Evolutionary conservation across 306 rosid genomes (phyloP).

Genomic region (Pyrus betulifolia): DNA sequence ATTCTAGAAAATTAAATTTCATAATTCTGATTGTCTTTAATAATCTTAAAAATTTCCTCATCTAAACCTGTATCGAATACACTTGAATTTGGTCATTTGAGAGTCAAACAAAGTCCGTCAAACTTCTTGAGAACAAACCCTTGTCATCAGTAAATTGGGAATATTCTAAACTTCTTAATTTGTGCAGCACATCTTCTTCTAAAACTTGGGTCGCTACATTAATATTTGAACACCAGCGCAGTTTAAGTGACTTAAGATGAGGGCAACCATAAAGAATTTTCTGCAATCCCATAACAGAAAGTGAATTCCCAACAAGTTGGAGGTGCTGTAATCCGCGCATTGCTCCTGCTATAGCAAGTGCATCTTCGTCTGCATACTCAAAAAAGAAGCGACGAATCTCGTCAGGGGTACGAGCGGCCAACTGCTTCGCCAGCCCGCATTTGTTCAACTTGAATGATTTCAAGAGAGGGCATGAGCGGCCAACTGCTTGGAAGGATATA

Average conservation of each 20-base stretch:
- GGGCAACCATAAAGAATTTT: slow-evolving; percentile 62
- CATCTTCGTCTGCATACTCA: slow-evolving; percentile 23
- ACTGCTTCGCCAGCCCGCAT: too few relatives aligned
- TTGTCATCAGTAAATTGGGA: too few relatives aligned
- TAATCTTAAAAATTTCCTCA: too few relatives aligned
- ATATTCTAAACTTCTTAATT: slow-evolving; percentile 25
- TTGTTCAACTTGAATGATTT: slow-evolving; percentile 37
- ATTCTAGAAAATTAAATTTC: too few relatives aligned
- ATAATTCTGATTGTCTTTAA: too few relatives aligned
- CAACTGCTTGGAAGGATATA: slow-evolving; percentile 30
- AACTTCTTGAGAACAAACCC: too few relatives aligned
- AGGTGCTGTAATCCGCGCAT: slow-evolving; percentile 49
- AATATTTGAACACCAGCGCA: slow-evolving; percentile 45
- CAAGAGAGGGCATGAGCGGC: slow-evolving; percentile 38
- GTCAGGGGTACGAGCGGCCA: too few relatives aligned
- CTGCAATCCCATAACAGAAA: slow-evolving; percentile 45
- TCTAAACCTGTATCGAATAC: too few relatives aligned
- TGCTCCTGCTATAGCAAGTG: slow-evolving; percentile 38
- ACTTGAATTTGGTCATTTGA: too few relatives aligned
- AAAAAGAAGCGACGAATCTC: too few relatives aligned
- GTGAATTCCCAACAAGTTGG: slow-evolving; percentile 51
- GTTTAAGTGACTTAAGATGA: slow-evolving; percentile 56
- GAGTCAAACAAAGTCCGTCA: too few relatives aligned
- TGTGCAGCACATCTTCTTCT: slow-evolving; percentile 32
- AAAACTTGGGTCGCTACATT: slow-evolving; percentile 20